Base-by-base conservation (phyloP, 2,329 filamentous ascomycete species). In the Ceratocystis cubensis region DNA sequence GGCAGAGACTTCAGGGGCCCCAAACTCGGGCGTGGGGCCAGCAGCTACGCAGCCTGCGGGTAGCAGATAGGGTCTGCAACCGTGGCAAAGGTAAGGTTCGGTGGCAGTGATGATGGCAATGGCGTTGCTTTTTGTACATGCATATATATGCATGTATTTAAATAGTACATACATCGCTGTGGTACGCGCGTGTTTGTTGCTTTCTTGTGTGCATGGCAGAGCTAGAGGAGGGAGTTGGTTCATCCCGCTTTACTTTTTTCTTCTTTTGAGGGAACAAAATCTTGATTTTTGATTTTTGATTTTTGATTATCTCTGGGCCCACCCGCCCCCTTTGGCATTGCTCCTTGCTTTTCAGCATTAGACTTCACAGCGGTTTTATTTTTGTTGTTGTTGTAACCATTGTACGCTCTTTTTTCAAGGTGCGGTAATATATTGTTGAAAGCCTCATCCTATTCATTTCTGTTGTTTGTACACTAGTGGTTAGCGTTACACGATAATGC, bases 11-110 rank as follows among this genome's bases (percentile, higher is more conserved):
- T 5, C 28, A 59, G 28, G 25, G 7, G 28, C 56, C 3, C 33
- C 56, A 76, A 72, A 56, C 73, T 30, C 17, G 57, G 63, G 22
- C 7, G 28, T 8, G 25, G 56, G 22, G 30, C 2, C 15, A 6
- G 6, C 61, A 8, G 37, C 44, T 15, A 30, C 20, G 20, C 62
- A 68, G 62, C 53, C 61, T 6, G 53, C 62, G 2, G 45, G 62
- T 6, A 20, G 62, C 20, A 37, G 62, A 28, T 68, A 61, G 62
- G 41, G 48, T 50, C 56, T 20, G 56, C 56, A 8, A 20, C 30
- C 28, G 30, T 59, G 28, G 56, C 25, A 15, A 17, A 17, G 56
- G 13, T 59, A 30, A 59, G 10, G 56, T 13, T 59, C 5, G 56
- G 17, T 13, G 56, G 10, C 8, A 5, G 10, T 37, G 22, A 20